phyloP scores from a whole-genome alignment of 768 basidiomycete genomes.

The Trametes sanguinea region DNA sequence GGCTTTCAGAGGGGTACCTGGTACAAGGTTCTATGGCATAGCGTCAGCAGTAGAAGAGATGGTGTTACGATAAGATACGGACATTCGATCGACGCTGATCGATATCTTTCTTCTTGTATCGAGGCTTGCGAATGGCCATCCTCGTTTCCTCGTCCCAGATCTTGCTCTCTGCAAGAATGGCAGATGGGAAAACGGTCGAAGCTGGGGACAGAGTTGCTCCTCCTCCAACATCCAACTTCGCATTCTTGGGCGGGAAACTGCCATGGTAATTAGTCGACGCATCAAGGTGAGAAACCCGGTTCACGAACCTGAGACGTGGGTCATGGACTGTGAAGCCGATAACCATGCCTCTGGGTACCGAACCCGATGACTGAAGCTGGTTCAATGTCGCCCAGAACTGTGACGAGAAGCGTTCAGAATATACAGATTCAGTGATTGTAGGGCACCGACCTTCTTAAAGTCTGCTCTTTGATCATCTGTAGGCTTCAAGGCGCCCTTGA shows the following conservation, averaged over 20 bases:
- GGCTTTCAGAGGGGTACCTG: conserved; percentile 71
- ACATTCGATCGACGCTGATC: conserved; percentile 79
- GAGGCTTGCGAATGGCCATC: conserved; percentile 54
- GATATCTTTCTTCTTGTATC: conserved; percentile 80
- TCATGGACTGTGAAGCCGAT: conserved; percentile 82
- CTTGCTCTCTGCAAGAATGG: conserved; percentile 59
- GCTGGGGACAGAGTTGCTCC: conserved; percentile 31
- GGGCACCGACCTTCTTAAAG: conserved; percentile 55
- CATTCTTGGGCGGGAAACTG: conserved; percentile 86
- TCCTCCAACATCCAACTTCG: conserved; percentile 43
- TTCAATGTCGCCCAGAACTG: conserved; percentile 72
- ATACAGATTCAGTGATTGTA: not conserved
- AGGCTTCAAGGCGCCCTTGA: conserved; percentile 62
- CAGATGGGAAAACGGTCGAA: conserved; percentile 53
- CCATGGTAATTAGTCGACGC: no score
- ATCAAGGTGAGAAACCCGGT: no score
- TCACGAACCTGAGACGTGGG: conserved; percentile 50
- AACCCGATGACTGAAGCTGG: conserved; percentile 63
- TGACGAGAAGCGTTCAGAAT: not conserved
- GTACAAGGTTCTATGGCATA: conserved; percentile 61
- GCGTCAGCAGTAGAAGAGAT: not conserved
- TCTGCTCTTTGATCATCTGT: conserved; percentile 51
- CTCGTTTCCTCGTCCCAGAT: conserved; percentile 73
- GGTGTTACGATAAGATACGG: no score
- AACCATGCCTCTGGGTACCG: conserved; percentile 72